A percentile compares a stretch with the other conserved stretches of the same genome.
phyloP scores from a whole-genome alignment of 139 green algal species.

The Picochlorum sp. region DNA sequence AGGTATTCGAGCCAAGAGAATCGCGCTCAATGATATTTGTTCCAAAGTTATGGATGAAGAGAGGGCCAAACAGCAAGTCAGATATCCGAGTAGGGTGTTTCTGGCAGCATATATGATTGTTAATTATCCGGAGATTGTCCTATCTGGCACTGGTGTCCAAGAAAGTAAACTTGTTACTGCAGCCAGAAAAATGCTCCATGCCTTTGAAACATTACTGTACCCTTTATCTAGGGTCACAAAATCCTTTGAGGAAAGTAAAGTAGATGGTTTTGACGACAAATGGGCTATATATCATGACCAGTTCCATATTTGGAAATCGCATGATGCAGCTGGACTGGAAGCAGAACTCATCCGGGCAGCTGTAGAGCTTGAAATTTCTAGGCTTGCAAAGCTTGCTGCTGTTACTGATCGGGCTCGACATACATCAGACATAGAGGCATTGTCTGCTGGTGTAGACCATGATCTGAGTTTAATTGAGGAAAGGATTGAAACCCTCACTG shows the following conservation, averaged over 20 bases:
- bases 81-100: conserved; percentile 77
- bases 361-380: conserved; percentile 44
- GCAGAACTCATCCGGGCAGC: conserved; percentile 50
- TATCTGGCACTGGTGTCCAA: conserved; percentile 29
- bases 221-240: neutral
- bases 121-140: conserved; percentile 47
- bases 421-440: conserved; percentile 20
- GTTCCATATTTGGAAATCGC: conserved; percentile 84
- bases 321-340: conserved; percentile 66
- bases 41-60: too few relatives aligned
- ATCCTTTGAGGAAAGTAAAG: neutral
- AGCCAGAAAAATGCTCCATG: conserved; percentile 36
- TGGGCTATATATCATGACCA: conserved; percentile 86
- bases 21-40: conserved; percentile 22
- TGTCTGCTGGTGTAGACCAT: conserved; percentile 44
- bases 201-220: conserved; percentile 59
- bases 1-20: conserved; percentile 4
- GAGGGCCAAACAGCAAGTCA: conserved; percentile 14
- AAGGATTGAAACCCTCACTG: conserved; percentile 48
- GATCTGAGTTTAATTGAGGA: conserved; percentile 65
- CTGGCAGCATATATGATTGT: conserved; percentile 83
- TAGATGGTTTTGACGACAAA: conserved; percentile 58
- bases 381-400: conserved; percentile 29
- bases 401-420: neutral
- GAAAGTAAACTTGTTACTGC: conserved; percentile 42